Evolutionary conservation across 345 rosid species (phyloP).

Genomic region (Hibiscus trionum): DNA sequence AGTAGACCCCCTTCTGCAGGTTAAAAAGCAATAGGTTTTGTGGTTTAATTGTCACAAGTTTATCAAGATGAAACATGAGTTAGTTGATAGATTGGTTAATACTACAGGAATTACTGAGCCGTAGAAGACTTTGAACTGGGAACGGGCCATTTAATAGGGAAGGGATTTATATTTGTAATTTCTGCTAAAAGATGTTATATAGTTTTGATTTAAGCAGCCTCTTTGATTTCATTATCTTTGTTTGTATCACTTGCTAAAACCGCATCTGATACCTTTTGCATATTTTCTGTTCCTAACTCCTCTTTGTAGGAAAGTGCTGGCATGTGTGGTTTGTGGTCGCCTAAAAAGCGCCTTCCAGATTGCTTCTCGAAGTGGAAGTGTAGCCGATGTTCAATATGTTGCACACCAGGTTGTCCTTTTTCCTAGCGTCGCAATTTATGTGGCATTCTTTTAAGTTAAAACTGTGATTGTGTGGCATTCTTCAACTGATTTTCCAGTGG

Average conservation of each 20-base stretch:
- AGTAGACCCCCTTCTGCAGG: not conserved
- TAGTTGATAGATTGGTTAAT: not conserved
- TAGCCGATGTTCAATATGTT: slow-evolving; percentile 95
- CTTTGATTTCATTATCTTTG: not conserved
- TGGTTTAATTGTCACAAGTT: not conserved
- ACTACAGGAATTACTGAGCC: not conserved
- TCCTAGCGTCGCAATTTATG: not conserved
- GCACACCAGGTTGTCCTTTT: slow-evolving; percentile 69
- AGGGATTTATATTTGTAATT: not conserved
- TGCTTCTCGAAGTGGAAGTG: slow-evolving; percentile 93
- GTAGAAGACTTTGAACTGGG: slow-evolving; percentile 2
- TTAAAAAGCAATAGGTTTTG: not conserved
- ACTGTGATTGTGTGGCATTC: not conserved
- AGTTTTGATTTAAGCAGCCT: not conserved
- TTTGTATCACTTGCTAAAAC: not conserved
- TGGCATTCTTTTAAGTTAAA: not conserved
- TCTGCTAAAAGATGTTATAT: not conserved
- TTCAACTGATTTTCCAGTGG: not conserved
- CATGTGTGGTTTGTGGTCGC: slow-evolving; percentile 95
- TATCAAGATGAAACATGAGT: not conserved
- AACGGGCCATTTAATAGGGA: not conserved
- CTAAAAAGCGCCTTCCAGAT: slow-evolving; percentile 96
- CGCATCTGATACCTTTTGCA: slow-evolving; percentile 2
- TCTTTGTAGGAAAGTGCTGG: slow-evolving; percentile 79
- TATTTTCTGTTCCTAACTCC: not conserved